Evolutionary conservation across 1,139 yeast genomes (phyloP).

Genomic region (Debaryomyces fabryi): DNA sequence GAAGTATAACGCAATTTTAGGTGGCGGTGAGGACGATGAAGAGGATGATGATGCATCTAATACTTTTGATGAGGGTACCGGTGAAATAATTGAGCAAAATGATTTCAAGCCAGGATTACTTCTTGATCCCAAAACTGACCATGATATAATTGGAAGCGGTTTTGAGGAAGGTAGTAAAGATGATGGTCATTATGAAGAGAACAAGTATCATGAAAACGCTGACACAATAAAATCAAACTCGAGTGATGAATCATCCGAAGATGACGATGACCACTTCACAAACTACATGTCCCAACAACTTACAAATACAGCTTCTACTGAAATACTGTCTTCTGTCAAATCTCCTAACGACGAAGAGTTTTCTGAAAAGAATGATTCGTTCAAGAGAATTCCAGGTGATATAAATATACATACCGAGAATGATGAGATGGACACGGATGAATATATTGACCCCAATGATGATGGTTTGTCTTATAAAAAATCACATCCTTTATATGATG

Average conservation of each 20-base stretch:
- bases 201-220: constrained; percentile 41
- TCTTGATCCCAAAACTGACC: constrained; percentile 39
- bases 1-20: constrained; percentile 92
- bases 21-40: constrained; percentile 60
- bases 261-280: constrained; percentile 55
- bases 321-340: constrained; percentile 51
- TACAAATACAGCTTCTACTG: constrained; percentile 61
- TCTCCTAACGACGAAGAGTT: constrained; percentile 52
- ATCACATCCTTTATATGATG: constrained; percentile 60
- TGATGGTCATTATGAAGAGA: constrained; percentile 25
- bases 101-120: constrained; percentile 38
- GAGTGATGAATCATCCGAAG: constrained; percentile 31
- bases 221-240: constrained; percentile 13
- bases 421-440: constrained; percentile 49
- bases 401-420: constrained; percentile 12
- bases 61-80: constrained; percentile 56
- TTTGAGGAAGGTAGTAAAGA: constrained; percentile 24
- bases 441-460: constrained; percentile 78
- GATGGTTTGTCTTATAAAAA: constrained; percentile 77
- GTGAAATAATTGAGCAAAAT: constrained; percentile 46
- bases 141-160: constrained; percentile 30
- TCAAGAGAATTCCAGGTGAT: constrained; percentile 13
- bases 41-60: constrained; percentile 43
- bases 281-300: constrained; percentile 85
- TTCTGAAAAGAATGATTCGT: constrained; percentile 14